A percentile compares a stretch with the other conserved stretches of the same genome.
Evolutionary conservation across 768 basidiomycete species (phyloP).

Genomic region (Boletus edulis): DNA sequence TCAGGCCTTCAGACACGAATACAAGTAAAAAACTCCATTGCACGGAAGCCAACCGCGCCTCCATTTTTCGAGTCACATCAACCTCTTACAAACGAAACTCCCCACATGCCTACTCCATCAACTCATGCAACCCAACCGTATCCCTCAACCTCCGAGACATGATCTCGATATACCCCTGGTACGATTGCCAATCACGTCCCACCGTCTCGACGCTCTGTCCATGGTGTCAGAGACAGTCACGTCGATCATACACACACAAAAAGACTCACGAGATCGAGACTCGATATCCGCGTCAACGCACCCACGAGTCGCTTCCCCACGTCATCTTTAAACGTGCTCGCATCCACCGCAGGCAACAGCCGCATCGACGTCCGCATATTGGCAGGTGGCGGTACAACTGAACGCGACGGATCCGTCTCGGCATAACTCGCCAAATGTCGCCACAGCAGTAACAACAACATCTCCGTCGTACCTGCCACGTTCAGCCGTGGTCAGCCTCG

Average conservation of each 20-base stretch:
- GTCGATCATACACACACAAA: background rate
- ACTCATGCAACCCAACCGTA: conserved; percentile 54
- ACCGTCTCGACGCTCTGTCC: conserved; percentile 42
- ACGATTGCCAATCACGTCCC: conserved; percentile 56
- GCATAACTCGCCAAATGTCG: conserved; percentile 72
- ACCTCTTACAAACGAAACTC: background rate
- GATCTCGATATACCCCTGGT: conserved; percentile 70
- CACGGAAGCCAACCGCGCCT: no score
- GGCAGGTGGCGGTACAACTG: conserved; percentile 4
- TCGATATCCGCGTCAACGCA: conserved; percentile 51
- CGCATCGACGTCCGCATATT: conserved; percentile 52
- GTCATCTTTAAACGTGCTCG: conserved; percentile 57
- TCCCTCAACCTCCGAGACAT: conserved; percentile 73
- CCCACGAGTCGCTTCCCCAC: conserved; percentile 53
- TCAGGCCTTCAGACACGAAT: no score
- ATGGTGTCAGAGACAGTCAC: conserved; percentile 6
- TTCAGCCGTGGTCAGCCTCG: background rate
- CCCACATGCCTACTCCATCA: conserved; percentile 16
- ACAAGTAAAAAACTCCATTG: no score
- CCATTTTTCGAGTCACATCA: no score
- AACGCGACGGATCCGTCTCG: conserved; percentile 25
- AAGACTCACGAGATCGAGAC: conserved; percentile 48
- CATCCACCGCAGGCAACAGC: conserved; percentile 54
- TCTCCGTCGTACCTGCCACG: conserved; percentile 62
- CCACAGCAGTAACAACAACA: conserved; percentile 78